Evolutionary conservation across 2,329 filamentous ascomycete genomes (phyloP).

Genomic region (Cladosporium sp.): DNA sequence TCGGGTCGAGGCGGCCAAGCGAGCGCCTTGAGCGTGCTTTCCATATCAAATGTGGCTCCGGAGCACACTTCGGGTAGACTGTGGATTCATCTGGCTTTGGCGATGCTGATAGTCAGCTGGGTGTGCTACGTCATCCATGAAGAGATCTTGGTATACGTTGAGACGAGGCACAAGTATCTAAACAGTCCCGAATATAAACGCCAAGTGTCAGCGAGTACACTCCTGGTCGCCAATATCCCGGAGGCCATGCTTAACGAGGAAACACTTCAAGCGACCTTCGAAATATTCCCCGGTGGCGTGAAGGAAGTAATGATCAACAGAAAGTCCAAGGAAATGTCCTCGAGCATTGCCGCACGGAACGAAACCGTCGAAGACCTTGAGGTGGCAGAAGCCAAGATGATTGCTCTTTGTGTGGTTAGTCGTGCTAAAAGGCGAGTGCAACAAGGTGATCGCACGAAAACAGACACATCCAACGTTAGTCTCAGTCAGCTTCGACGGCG

Average conservation of each 20-base stretch:
- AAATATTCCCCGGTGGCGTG: conserved; percentile 93
- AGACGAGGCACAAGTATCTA: conserved; percentile 88
- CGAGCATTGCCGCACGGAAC: conserved; percentile 78
- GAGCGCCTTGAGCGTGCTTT: conserved; percentile 72
- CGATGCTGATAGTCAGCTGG: conserved; percentile 75
- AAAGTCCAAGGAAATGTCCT: conserved; percentile 76
- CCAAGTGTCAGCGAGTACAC: conserved; percentile 92
- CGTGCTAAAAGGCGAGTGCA: no score
- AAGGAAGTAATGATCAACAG: conserved; percentile 96
- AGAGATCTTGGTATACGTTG: conserved; percentile 84
- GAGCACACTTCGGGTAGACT: conserved; percentile 66
- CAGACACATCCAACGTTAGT: no score
- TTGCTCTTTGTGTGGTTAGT: conserved; percentile 76
- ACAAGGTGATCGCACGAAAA: no score
- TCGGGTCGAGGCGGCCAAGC: conserved; percentile 47
- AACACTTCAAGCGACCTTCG: conserved; percentile 79
- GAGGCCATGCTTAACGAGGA: conserved; percentile 84
- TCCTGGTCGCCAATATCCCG: conserved; percentile 88
- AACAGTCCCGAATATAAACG: conserved; percentile 93
- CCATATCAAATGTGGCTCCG: conserved; percentile 81
- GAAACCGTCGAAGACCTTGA: conserved; percentile 72
- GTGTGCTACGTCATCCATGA: conserved; percentile 84
- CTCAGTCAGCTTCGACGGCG: conserved; percentile 34
- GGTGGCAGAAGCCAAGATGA: conserved; percentile 77
- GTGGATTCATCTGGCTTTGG: conserved; percentile 81